Base-by-base conservation (phyloP, 352 stramenopile species). In the Blastocystis sp. region DNA sequence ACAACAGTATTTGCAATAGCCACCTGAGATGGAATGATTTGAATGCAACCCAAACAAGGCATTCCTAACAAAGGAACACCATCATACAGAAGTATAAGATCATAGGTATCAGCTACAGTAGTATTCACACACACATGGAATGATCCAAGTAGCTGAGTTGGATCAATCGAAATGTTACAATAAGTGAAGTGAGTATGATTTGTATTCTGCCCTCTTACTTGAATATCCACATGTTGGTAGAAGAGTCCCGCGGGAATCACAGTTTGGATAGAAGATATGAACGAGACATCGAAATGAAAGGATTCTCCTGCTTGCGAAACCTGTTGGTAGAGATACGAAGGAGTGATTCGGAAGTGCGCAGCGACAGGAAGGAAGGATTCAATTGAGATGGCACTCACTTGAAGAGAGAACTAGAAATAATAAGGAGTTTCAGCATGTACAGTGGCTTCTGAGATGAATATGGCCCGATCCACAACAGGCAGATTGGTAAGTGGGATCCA, bases 41-140 rank as follows among this genome's bases (percentile, higher is more conserved):
- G 46, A 16, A 59, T 59, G 39, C 71, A 83, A 37, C 21, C 71
- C 37, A 66, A 63, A 63, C 71, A 83, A 9, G 71, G 71, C 27
- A 59, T 52, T 16, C 14, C 27, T 12, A 49, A 19, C 4, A 83
- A 35, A 1, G 71, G 3, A 16, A 29, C n/a, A 3, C 51, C 71
- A 49, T 67, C 24, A 14, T 54, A 32, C 9, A 43, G 6, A 43
- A 83, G 46, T 19, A 11, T 32, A 9, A 83, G n/a, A 42, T 83
- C 46, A 37, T 83, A 83, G 7, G 29, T 42, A 37, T 83, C 71
- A 9, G 71, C 43, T 14, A 65, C 46, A 0, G 24, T 66, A 3
- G 46, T 63, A 5, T 43, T 14, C n/a, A 83, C 16, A 42, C 71
- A 83, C 6, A 83, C 4, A 6, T 32, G 14, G 35, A 83, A 67